A percentile compares a stretch with the other conserved stretches of the same genome.
These are phyloP conservation scores for Alloteropsis angusta DNA, from an alignment of 202 grass and related monocot genomes.

Conservation along the genomic window DNA sequence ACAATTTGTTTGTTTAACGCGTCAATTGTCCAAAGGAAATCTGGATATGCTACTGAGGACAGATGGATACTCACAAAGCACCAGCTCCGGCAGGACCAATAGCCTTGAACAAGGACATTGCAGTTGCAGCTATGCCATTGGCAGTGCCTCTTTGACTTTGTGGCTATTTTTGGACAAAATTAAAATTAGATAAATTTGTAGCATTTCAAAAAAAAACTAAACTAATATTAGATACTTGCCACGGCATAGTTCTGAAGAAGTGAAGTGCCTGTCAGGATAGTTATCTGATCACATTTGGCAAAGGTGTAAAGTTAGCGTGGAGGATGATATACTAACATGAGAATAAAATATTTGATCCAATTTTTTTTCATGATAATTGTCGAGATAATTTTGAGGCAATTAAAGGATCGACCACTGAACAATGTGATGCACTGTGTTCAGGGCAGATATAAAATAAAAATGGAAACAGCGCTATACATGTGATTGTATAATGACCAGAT, in stretches of 20 bases:
- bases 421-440: background rate
- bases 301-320: background rate
- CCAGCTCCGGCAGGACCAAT: constrained; percentile 56
- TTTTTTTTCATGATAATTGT: background rate
- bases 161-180: constrained; percentile 27
- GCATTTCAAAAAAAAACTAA: background rate
- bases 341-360: background rate
- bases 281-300: constrained; percentile 20
- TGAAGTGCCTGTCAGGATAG: constrained; percentile 45
- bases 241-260: constrained; percentile 82
- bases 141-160: constrained; percentile 68
- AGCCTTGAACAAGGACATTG: constrained; percentile 72
- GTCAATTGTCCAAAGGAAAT: background rate
- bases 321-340: background rate
- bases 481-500: background rate
- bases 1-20: background rate
- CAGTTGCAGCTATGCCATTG: constrained; percentile 59
- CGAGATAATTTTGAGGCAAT: background rate
- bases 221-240: constrained; percentile 29
- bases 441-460: background rate
- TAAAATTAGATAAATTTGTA: background rate
- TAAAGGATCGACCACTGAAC: too few species aligned
- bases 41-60: background rate
- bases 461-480: background rate
- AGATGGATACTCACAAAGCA: constrained; percentile 41